Percentiles rank a stretch among this genome's conserved stretches.
These are phyloP conservation scores for Metschnikowia noctiluminum DNA, from an alignment of 805 yeast genomes.

Conservation along the genomic window DNA sequence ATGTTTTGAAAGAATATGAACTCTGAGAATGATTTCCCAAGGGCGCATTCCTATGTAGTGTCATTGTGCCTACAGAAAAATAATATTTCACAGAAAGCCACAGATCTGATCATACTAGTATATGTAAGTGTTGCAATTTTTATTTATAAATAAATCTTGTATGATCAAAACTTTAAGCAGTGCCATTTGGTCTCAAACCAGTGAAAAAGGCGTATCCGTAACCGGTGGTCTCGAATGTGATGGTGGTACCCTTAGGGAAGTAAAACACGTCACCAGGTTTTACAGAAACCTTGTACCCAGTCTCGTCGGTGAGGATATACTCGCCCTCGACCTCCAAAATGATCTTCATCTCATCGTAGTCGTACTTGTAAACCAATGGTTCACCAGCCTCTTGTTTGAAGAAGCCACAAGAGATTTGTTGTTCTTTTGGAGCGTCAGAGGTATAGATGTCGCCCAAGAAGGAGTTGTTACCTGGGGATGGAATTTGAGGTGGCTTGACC, in stretches of 20 bases:
- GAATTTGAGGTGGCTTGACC: constrained; percentile 54
- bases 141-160: too few relatives aligned
- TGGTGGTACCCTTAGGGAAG: constrained; percentile 65
- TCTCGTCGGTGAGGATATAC: constrained; percentile 59
- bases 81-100: too few relatives aligned
- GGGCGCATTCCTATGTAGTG: too few relatives aligned
- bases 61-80: too few relatives aligned
- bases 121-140: too few relatives aligned
- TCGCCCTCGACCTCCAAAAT: constrained; percentile 67
- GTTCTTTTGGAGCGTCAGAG: constrained; percentile 56
- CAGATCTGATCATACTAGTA: too few relatives aligned
- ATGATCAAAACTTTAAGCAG: constrained; percentile 6
- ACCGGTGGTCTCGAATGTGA: constrained; percentile 58
- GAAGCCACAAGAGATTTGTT: constrained; percentile 65
- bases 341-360: constrained; percentile 66
- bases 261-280: constrained; percentile 66
- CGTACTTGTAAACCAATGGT: constrained; percentile 63
- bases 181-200: constrained; percentile 50
- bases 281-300: constrained; percentile 55
- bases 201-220: constrained; percentile 62
- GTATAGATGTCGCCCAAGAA: constrained; percentile 65
- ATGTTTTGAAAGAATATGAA: too few relatives aligned
- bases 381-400: constrained; percentile 67
- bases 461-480: constrained; percentile 65
- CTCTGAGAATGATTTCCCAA: too few relatives aligned